Conservation (phyloP, 108 stramenopile genomes). For the Fragilariopsis cylindrus region DNA sequence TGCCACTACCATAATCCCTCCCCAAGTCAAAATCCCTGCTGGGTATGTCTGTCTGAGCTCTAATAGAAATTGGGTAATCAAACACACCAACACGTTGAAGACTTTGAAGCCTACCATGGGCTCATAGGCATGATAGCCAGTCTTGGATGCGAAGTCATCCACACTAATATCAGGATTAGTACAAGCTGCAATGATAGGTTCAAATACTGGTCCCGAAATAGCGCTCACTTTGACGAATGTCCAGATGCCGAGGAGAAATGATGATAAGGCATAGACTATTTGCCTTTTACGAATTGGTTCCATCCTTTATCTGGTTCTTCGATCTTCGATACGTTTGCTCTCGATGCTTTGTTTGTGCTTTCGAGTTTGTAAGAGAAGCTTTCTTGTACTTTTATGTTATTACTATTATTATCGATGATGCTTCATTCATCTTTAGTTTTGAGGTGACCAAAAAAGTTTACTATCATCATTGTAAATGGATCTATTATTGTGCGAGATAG, state of each 20-base stretch:
- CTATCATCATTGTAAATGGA: no score
- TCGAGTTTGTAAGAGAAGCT: no score
- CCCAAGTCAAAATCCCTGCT: conserved; percentile 34
- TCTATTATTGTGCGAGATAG: no score
- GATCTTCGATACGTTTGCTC: no score
- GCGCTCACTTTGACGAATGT: conserved; percentile 2
- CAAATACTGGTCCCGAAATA: neutral
- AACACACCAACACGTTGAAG: conserved; percentile 37
- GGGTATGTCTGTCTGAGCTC: conserved; percentile 28
- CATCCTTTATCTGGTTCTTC: no score
- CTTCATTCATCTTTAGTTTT: no score
- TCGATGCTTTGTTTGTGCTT: no score
- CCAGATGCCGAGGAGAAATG: conserved; percentile 10
- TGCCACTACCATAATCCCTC: conserved; percentile 17
- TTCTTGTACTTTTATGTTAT: no score
- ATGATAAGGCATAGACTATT: neutral
- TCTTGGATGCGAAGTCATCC: conserved; percentile 8
- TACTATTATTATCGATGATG: no score
- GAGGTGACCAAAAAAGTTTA: no score
- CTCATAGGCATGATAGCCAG: conserved; percentile 35
- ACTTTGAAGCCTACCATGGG: conserved; percentile 25
- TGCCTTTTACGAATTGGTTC: neutral
- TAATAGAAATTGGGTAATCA: conserved; percentile 47
- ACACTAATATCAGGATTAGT: neutral
- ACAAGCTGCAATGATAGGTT: conserved; percentile 19